Evolutionary conservation across 225 moss, liverwort and hornwort species (phyloP), one percentile per base, ranked within the genome.

Genomic region (Sphagnum tenellum): DNA sequence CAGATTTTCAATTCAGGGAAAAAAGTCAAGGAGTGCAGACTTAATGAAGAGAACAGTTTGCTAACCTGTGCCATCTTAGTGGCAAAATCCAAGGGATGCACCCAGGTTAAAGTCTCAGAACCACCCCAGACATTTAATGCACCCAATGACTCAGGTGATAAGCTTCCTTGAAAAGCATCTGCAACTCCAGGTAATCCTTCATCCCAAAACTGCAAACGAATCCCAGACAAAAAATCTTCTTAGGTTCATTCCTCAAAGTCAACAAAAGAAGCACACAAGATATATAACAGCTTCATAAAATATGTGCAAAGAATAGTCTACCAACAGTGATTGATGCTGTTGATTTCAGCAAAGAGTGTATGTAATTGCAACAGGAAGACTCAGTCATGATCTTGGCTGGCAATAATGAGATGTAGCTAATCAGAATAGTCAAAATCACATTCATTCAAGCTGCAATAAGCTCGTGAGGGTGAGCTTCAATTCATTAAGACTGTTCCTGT

Each of bases 41-140:
- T 29, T 29, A 29, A 29, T 29, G 29, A 29, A 29, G 29, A 29
- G 29, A 29, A 29, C 29, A 29, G 29, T 29, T 52, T 70, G 45
- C 76, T 69, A 79, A 98, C 96, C 92, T 92, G 92, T 46, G 92
- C 86, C 56, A 98, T 79, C 78, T 89, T 92, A 57, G 71, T 81
- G 8, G 86, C 90, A 63, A 98, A 98, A 68, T 98, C 96, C 77
- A 98, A 68, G n/a, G 96, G 92, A 71, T 98, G 96, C 65, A 98
- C 90, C 79, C 88, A 78, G 50, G 76, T 79, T 73, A 98, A 74
- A 49, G 96, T 90, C 48, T 90, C 79, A 44, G 79, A 85, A 12
- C 85, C 89, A 68, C 90, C 87, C 94, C 94, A 94, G 61, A 91
- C 94, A 72, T 91, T 91, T 63, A 94, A 68, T 49, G 94, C 86